Base-by-base conservation (phyloP, 108 stramenopile genomes). In the Pseudonitzschia multistriata region DNA sequence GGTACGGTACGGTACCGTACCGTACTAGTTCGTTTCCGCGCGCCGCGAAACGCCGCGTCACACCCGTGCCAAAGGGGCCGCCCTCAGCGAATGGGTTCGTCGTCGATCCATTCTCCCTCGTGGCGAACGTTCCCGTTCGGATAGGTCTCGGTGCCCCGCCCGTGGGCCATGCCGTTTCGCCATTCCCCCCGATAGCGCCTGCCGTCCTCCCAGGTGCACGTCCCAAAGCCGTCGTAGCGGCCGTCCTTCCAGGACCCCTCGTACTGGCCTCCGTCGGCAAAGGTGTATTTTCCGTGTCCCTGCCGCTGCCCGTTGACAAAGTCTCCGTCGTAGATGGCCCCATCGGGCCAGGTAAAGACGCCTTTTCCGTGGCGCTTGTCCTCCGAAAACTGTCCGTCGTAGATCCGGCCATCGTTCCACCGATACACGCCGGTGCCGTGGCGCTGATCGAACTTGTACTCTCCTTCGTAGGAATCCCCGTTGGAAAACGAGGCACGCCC, bases 351-450 rank as follows among this genome's bases (percentile, higher is more conserved):
- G 14, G 73, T 79, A 71, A 87, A 85, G 36, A 68, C 75, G 2
- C 94, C 94, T 52, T 84, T 79, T 15, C 94, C 94, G 52, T 88
- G 86, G 2, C 83, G 85, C 63, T 82, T 84, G 70, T 87, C 88
- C 64, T 87, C 85, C 21, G 59, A 49, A 47, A 86, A 91, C 29
- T 80, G 69, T n/a, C 93, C 93, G 33, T 85, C 81, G 64, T 86
- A 95, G 24, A 79, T 74, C 28, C 88, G 74, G 28, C 93, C 93
- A 65, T 90, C 83, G 24, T 68, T 59, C 78, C 84, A 87, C 6
- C 62, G 64, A 50, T 86, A 84, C 13, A 68, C 69, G 19, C 93
- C 93, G 6, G 49, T 50, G 28, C 93, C 93, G 65, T 87, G 83
- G 19, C 79, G 72, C 59, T 84, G 81, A 68, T 83, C 83, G 39